A percentile compares a stretch with the other conserved stretches of the same genome.
Conservation (phyloP, 345 rosid species). For the Pelargonium nanum region DNA sequence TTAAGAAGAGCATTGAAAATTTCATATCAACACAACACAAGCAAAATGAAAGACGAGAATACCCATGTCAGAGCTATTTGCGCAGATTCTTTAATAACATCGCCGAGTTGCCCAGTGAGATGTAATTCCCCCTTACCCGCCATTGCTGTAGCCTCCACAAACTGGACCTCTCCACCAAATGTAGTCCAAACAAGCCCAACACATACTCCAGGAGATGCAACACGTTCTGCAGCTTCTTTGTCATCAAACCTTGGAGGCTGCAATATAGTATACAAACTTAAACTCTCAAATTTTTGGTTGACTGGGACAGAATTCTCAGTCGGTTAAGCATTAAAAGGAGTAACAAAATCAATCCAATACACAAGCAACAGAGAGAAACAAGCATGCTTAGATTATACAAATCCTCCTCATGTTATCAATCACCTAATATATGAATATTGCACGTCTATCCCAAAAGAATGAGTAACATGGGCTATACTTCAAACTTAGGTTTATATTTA, state of each 20-base stretch:
- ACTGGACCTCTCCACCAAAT: conserved; percentile 98
- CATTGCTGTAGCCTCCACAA: conserved; percentile 89
- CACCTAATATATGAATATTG: too few species aligned
- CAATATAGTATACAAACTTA: conserved; percentile 16
- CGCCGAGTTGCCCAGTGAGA: conserved; percentile 98
- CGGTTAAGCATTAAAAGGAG: too few species aligned
- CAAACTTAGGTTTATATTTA: too few species aligned
- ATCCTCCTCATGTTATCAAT: too few species aligned
- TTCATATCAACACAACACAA: neutral
- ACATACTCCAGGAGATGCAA: conserved; percentile 80
- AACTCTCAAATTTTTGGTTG: too few species aligned
- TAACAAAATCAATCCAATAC: too few species aligned
- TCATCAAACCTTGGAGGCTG: conserved; percentile 97
- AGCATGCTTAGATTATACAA: too few species aligned
- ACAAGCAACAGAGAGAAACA: too few species aligned
- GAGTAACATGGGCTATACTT: too few species aligned
- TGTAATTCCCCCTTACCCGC: conserved; percentile 87
- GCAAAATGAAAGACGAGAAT: conserved; percentile 12
- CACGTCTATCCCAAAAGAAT: too few species aligned
- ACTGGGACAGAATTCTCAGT: too few species aligned
- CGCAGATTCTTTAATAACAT: conserved; percentile 97
- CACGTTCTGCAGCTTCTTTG: conserved; percentile 90
- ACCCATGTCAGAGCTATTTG: conserved; percentile 99
- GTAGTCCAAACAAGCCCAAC: conserved; percentile 98
- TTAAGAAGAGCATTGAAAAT: neutral